Conservation (phyloP, 2,329 filamentous ascomycete species). For the Colletotrichum caudatum region DNA sequence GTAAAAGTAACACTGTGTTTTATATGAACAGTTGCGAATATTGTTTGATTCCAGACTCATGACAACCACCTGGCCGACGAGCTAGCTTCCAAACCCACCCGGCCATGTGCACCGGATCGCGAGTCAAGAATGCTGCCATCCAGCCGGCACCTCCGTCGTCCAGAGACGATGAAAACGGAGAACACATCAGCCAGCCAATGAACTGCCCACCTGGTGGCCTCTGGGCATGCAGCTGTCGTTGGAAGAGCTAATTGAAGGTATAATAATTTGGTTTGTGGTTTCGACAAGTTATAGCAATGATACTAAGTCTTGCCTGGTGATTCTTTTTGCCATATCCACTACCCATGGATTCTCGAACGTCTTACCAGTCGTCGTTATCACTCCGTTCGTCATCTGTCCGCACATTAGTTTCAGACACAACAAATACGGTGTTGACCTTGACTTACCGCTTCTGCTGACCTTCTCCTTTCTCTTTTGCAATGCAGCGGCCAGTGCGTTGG, state of each 20-base stretch:
- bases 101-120: neutral
- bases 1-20: neutral
- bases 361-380: conserved; percentile 80
- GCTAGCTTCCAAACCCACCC: neutral
- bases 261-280: conserved; percentile 6
- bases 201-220: conserved; percentile 17
- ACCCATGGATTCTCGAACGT: neutral
- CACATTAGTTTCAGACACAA: conserved; percentile 20
- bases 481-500: conserved; percentile 83
- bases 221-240: conserved; percentile 6
- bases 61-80: neutral
- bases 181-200: neutral
- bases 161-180: neutral
- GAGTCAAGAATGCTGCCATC: neutral
- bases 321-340: neutral
- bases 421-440: conserved; percentile 3
- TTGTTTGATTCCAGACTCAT: conserved; percentile 22
- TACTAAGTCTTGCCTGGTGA: too few species aligned
- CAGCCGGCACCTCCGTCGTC: neutral
- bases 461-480: conserved; percentile 89
- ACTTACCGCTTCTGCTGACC: conserved; percentile 94
- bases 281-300: neutral
- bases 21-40: neutral
- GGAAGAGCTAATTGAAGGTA: conserved; percentile 20
- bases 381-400: conserved; percentile 76